A percentile compares a stretch with the other conserved stretches of the same genome.
phyloP scores from a whole-genome alignment of 1,284 basidiomycete species.

The Rhodotorula sp. region DNA sequence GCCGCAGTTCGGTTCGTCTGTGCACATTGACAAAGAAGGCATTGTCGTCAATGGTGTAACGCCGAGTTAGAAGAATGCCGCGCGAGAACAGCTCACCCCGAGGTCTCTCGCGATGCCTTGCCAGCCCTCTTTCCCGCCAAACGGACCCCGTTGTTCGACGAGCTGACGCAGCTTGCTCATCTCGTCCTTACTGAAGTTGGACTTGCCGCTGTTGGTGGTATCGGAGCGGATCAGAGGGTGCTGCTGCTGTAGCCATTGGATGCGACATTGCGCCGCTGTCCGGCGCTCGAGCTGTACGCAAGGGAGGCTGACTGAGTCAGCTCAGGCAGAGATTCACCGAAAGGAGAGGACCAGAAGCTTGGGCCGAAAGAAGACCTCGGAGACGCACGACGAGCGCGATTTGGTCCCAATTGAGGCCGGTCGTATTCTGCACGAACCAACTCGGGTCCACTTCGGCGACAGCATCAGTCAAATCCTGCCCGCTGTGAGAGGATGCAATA shows the following conservation, averaged over 20 bases:
- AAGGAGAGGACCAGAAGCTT: not conserved
- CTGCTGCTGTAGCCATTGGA: constrained; percentile 41
- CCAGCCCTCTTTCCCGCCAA: constrained; percentile 24
- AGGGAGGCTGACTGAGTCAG: too few relatives aligned
- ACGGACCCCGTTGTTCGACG: constrained; percentile 13
- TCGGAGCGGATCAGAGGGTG: constrained; percentile 30
- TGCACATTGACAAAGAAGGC: not conserved
- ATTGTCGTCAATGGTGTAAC: not conserved
- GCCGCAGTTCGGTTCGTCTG: constrained; percentile 23
- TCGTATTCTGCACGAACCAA: constrained; percentile 15
- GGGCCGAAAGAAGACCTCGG: not conserved
- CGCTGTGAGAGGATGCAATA: not conserved
- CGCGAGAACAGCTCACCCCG: constrained; percentile 16
- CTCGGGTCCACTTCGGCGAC: not conserved
- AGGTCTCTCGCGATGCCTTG: constrained; percentile 26
- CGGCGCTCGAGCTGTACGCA: constrained; percentile 37
- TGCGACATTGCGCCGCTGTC: constrained; percentile 32
- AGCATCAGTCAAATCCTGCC: constrained; percentile 4
- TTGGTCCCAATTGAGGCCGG: constrained; percentile 30
- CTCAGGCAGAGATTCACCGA: too few relatives aligned
- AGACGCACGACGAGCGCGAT: constrained; percentile 25
- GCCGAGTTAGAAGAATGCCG: not conserved
- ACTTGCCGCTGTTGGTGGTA: not conserved
- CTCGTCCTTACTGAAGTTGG: constrained; percentile 30
- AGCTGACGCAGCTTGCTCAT: constrained; percentile 21